Evolutionary conservation across 352 stramenopile genomes (phyloP), one percentile per base, ranked within the genome.

Genomic region (Globisporangium echinulatum): DNA sequence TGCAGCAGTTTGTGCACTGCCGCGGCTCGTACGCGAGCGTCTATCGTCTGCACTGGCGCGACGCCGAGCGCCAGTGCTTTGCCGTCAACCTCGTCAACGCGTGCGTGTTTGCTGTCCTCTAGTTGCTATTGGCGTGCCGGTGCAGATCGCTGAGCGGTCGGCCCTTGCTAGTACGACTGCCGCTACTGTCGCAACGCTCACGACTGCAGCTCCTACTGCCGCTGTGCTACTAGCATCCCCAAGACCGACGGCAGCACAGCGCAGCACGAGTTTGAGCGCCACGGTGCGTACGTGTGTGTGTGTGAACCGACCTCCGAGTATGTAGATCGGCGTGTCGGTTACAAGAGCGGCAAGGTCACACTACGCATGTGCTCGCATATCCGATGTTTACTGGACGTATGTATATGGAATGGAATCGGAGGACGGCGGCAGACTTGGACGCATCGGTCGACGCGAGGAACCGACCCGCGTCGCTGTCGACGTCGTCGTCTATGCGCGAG

Each of bases 1-100:
- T 92, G 0, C 84, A 94, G 66, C 77, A 85, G 48, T 92, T 85
- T 60, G 66, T 94, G 17, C 74, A 72, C 37, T 90, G 84, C 52
- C 79, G 84, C 0, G 84, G 84, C 13, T 72, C 74, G 5, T 70
- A 90, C 25, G 71, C 78, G 9, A 90, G 80, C 44, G 73, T 91
- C 43, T 92, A 91, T 55, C 79, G 82, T 42, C 64, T 91, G 25
- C 75, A 75, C 37, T 94, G 82, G 80, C 69, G 63, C 15, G 60
- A 77, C 3, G 64, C 70, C 1, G 74, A 79, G 44, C 70, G 72
- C 48, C 77, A 89, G 7, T 79, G 80, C 52, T 90, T 79, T 47
- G 84, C 72, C 0, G 70, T 92, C 44, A 91, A 94, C 54, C 70
- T 92, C 36, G 74, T 82, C 25, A 92, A 80, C 66, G 78, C 82